Evolutionary conservation across 768 basidiomycete genomes (phyloP).

Genomic region (Gyrodon lividus): DNA sequence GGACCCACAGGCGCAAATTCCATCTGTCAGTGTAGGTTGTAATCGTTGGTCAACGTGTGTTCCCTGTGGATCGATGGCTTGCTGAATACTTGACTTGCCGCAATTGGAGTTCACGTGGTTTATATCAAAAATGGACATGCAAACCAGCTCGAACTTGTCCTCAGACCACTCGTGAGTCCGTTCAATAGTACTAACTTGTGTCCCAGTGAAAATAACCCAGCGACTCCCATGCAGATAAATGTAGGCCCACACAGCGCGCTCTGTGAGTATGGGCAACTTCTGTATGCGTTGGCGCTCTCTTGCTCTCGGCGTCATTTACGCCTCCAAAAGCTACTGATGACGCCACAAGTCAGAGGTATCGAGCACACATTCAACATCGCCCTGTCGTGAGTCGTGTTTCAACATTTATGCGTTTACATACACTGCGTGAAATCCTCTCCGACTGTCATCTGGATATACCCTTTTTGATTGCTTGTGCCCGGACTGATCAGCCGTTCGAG

Average conservation of each 20-base stretch:
- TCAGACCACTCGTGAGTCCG: not conserved
- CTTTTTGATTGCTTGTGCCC: not conserved
- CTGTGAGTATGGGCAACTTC: conserved; percentile 1
- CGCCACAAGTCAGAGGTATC: conserved; percentile 22
- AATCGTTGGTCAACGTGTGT: conserved; percentile 21
- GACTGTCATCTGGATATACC: not conserved
- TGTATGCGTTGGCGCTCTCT: conserved; percentile 8
- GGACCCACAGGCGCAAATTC: conserved; percentile 33
- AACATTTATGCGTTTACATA: not conserved
- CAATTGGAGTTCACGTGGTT: conserved; percentile 11
- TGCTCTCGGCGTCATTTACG: not conserved
- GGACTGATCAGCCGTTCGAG: not conserved
- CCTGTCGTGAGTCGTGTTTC: conserved; percentile 9
- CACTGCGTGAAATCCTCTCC: conserved; percentile 1
- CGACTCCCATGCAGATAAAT: not conserved
- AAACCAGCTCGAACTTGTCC: not conserved
- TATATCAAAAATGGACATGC: not conserved
- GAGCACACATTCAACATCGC: not conserved
- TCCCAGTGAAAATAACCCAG: not conserved
- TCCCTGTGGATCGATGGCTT: conserved; percentile 13
- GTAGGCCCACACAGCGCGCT: conserved; percentile 10
- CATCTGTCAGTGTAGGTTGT: conserved; percentile 13
- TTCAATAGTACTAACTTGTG: too few species aligned
- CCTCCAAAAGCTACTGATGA: not conserved
- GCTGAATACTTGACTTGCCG: conserved; percentile 19